These are phyloP conservation scores for Xylaria arbuscula DNA, from an alignment of 2,329 filamentous ascomycete genomes.

Conservation along the genomic window DNA sequence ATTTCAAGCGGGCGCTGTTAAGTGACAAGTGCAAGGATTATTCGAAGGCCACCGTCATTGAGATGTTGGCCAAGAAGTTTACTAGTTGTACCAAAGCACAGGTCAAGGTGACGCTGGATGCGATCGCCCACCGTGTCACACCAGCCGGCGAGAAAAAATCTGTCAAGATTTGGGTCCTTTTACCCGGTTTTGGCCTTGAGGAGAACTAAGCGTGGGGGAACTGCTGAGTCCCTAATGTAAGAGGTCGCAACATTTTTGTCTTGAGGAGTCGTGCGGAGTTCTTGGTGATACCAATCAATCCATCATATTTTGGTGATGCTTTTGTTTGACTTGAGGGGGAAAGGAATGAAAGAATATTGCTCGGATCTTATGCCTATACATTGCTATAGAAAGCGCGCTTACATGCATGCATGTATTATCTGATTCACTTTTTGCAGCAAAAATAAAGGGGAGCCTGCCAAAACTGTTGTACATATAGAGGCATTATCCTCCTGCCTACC, in stretches of 20 bases:
- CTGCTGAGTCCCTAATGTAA: neutral
- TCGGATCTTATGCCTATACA: slow-evolving; percentile 6
- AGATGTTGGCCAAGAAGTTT: slow-evolving; percentile 80
- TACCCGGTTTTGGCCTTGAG: slow-evolving; percentile 34
- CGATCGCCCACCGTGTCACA: slow-evolving; percentile 69
- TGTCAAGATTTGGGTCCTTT: slow-evolving; percentile 62
- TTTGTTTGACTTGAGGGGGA: slow-evolving; percentile 12
- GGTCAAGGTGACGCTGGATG: slow-evolving; percentile 76
- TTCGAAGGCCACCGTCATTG: slow-evolving; percentile 79
- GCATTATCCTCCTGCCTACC: slow-evolving; percentile 1
- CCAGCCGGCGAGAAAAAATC: slow-evolving; percentile 61
- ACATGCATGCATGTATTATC: slow-evolving; percentile 2
- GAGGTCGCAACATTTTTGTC: neutral
- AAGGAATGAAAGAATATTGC: slow-evolving; percentile 1
- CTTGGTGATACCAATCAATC: slow-evolving; percentile 34
- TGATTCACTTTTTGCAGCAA: slow-evolving; percentile 10
- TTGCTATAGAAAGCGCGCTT: slow-evolving; percentile 12
- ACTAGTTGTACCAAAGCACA: slow-evolving; percentile 75
- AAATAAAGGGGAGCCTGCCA: neutral
- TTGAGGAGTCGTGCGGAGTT: slow-evolving; percentile 29
- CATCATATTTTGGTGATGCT: slow-evolving; percentile 23
- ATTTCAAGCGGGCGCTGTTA: slow-evolving; percentile 77
- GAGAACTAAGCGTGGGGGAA: neutral
- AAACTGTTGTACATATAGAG: slow-evolving; percentile 27
- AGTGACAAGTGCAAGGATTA: slow-evolving; percentile 69